Conservation (phyloP, 1,284 basidiomycete species). For the Volvariella surrecta region DNA sequence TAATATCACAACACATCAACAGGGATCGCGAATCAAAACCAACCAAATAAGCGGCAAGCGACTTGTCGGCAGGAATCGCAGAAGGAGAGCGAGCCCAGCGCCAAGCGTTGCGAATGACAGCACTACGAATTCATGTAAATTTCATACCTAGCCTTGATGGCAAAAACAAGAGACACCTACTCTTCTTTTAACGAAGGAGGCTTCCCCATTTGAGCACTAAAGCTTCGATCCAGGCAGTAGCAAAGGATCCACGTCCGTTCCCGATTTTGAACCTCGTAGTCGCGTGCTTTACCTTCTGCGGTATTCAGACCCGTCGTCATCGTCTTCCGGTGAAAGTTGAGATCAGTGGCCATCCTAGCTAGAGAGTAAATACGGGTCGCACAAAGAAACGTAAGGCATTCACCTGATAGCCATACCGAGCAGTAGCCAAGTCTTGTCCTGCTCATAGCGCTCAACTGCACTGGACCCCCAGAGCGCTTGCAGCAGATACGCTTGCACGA, state of each 20-base stretch:
- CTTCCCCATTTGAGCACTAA: conserved; percentile 91
- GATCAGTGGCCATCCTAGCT: conserved; percentile 90
- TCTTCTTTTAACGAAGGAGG: conserved; percentile 81
- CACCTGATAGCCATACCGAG: conserved; percentile 82
- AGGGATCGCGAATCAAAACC: conserved; percentile 18
- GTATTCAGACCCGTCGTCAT: conserved; percentile 60
- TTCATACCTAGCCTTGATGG: conserved; percentile 1
- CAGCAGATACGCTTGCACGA: conserved; percentile 85
- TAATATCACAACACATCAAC: conserved; percentile 4
- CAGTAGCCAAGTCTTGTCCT: conserved; percentile 92
- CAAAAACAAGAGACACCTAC: conserved; percentile 36
- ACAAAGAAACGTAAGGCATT: conserved; percentile 9
- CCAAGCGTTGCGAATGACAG: conserved; percentile 79
- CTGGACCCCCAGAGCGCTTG: conserved; percentile 81
- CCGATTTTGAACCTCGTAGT: conserved; percentile 83
- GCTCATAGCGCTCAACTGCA: conserved; percentile 92
- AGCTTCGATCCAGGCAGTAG: conserved; percentile 84
- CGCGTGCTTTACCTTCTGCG: conserved; percentile 64
- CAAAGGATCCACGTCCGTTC: conserved; percentile 94
- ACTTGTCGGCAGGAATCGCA: conserved; percentile 54
- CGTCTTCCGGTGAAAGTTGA: conserved; percentile 91
- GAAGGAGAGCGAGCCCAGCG: conserved; percentile 63
- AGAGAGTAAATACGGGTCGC: conserved; percentile 8
- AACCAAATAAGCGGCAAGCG: conserved; percentile 65
- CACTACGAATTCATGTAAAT: conserved; percentile 34